A percentile compares a stretch with the other conserved stretches of the same genome.
These are phyloP conservation scores for Gloeostereum incarnatum DNA, from an alignment of 768 basidiomycete genomes.

Conservation along the genomic window DNA sequence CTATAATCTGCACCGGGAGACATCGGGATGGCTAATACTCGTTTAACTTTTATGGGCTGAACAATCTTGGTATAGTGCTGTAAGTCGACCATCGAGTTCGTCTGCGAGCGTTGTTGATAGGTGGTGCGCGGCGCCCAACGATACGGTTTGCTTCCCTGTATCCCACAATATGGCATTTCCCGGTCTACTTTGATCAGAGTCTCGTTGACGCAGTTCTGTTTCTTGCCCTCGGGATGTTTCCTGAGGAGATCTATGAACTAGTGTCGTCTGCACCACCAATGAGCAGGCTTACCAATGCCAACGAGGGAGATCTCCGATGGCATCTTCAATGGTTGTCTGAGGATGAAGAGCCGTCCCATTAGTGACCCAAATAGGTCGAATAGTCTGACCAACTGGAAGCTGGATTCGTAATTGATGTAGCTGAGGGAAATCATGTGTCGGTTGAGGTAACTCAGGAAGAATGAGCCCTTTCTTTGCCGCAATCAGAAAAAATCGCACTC, in stretches of 20 bases:
- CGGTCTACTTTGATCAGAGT: background rate
- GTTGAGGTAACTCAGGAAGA: slow-evolving; percentile 30
- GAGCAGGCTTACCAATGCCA: background rate
- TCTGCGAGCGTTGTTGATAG: background rate
- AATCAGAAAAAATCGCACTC: slow-evolving; percentile 41
- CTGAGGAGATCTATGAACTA: background rate
- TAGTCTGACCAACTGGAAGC: background rate
- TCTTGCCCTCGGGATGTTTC: background rate
- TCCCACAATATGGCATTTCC: background rate
- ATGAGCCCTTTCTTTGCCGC: slow-evolving; percentile 24
- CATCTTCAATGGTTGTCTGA: background rate
- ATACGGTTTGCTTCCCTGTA: no score
- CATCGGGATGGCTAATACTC: background rate
- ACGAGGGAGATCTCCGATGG: background rate
- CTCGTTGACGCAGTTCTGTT: background rate
- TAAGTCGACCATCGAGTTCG: background rate
- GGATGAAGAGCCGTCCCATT: background rate
- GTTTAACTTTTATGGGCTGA: background rate
- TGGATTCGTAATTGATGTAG: background rate
- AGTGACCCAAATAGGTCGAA: background rate
- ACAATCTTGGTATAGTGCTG: background rate
- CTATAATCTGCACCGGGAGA: background rate
- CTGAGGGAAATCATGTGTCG: slow-evolving; percentile 30
- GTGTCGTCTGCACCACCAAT: background rate
- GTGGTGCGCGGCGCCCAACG: background rate